Base-by-base conservation (phyloP, 495 filamentous ascomycete species). In the Ramalina peruviana region DNA sequence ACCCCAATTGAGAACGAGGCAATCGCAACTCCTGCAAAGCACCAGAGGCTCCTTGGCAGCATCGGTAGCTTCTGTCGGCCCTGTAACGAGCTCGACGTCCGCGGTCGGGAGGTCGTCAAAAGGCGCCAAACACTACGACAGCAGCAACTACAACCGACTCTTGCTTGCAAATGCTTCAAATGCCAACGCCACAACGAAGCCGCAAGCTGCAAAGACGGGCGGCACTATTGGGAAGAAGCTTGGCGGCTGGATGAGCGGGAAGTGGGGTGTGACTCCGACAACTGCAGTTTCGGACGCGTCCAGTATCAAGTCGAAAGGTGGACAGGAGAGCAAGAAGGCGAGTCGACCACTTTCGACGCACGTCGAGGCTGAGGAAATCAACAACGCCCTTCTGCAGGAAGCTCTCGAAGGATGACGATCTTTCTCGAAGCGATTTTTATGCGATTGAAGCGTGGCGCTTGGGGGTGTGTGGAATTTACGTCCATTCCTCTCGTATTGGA, bases 241-340 rank as follows among this genome's bases (percentile, higher is more conserved):
- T 36, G 74, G 75, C 7, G 73, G 74, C 20, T 80, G 75, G 75
- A 68, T 79, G 3, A 65, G 72, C 9, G 72, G 75, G 9, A 65
- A 68, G 30, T 80, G 74, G 75, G 74, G 73, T 17, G 61, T 68
- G 15, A 65, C 67, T 6, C 67, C 72, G 1, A 55, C 58, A 6
- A 39, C 64, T 40, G 56, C 60, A 47, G 48, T 45, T 13, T 17
- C 38, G 7, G 41, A 46, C 20, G 41, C 23, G 21, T 12, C 9
- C 4, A n/a, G 11, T 23, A 37, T 50, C 4, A 49, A 36, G 11
- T 49, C 30, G 20, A 26, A 23, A 23, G 46, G 16, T 9, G 30
- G 16, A 2, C 42, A 20, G 17, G 27, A 15, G 9, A 37, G 53
- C 9, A 42, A 44, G 37, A 51, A 47, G 27, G 30, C 36, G 1